Percentiles rank a stretch among this genome's conserved stretches.
Evolutionary conservation across 805 yeast genomes (phyloP).

Genomic region (Yamadazyma akitaensis): DNA sequence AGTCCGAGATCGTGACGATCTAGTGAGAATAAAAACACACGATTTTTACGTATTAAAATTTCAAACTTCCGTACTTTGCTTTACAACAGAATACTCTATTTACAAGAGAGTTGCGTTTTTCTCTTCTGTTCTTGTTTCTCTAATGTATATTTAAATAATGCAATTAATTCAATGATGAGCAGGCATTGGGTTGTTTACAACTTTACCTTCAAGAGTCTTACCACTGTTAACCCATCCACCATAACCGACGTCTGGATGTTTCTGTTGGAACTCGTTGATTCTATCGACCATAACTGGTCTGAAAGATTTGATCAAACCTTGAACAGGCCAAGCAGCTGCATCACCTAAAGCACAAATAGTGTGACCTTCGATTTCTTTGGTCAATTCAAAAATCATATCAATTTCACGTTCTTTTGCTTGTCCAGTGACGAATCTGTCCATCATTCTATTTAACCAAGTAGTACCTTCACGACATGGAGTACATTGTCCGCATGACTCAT

Average conservation of each 20-base stretch:
- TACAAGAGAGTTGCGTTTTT: no score
- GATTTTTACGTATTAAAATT: no score
- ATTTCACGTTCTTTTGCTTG: constrained; percentile 80
- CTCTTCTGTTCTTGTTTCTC: neutral
- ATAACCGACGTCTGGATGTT: constrained; percentile 46
- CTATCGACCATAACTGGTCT: constrained; percentile 79
- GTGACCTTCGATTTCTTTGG: constrained; percentile 87
- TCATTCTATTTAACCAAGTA: constrained; percentile 77
- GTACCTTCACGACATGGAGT: constrained; percentile 95
- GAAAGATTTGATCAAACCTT: constrained; percentile 82
- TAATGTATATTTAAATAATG: neutral
- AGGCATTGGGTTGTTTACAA: constrained; percentile 58
- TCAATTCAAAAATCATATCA: constrained; percentile 79
- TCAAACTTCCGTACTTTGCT: no score
- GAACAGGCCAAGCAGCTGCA: constrained; percentile 93
- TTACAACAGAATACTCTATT: no score
- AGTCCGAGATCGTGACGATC: no score
- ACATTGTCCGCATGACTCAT: constrained; percentile 93
- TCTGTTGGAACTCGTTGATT: constrained; percentile 57
- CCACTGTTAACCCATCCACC: constrained; percentile 81
- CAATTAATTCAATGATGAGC: constrained; percentile 25
- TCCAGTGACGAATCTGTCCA: constrained; percentile 77
- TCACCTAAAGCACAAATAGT: constrained; percentile 91
- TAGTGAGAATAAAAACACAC: no score
- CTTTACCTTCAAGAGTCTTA: constrained; percentile 58